Base-by-base conservation (phyloP, 1,284 basidiomycete species). In the Tranzscheliella williamsii region DNA sequence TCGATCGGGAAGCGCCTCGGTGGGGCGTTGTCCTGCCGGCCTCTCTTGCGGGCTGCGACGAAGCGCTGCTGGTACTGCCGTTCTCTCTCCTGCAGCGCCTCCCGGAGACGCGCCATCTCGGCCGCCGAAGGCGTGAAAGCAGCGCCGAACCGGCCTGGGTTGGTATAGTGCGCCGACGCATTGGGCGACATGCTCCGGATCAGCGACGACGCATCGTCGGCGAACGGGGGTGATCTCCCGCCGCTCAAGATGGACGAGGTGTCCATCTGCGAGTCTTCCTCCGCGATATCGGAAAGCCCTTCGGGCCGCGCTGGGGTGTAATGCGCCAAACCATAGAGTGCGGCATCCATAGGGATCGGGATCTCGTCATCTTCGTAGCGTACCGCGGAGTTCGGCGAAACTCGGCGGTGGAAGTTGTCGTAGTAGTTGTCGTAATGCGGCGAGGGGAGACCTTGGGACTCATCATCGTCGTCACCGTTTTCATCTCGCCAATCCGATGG, bases 271-370 rank as follows among this genome's bases (percentile, higher is more conserved):
- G 43, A 52, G 24, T 60, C 66, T 38, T 73, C 71, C 33, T 73
- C 71, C 5, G 67, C 60, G 20, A 73, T 73, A 36, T 73, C 71
- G 15, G 43, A 51, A 26, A 73, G 34, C 0, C 71, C 71, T 37
- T 73, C 71, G 4, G 58, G 55, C 23, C 55, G 44, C 13, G 55
- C 34, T 21, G 55, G 60, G 16, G 58, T 52, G 40, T 67, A 72
- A 34, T 61, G 56, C 15, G 65, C 49, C 17, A 71, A 38, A 2
- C 62, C 62, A 38, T 55, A 66, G 41, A 57, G 60, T 7, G 44
- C 49, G 1, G 61, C 48, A 39, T 67, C 55, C 53, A 67, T 65
- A 3, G 53, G 54, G n/a, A 56, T 57, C 4, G 55, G 47, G 13
- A 58, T 53, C 15, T 41, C 48, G 21, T 65, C 55, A 27, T 65